Conservation (phyloP, 2,329 filamentous ascomycete genomes). For the Colletotrichum salicis region DNA sequence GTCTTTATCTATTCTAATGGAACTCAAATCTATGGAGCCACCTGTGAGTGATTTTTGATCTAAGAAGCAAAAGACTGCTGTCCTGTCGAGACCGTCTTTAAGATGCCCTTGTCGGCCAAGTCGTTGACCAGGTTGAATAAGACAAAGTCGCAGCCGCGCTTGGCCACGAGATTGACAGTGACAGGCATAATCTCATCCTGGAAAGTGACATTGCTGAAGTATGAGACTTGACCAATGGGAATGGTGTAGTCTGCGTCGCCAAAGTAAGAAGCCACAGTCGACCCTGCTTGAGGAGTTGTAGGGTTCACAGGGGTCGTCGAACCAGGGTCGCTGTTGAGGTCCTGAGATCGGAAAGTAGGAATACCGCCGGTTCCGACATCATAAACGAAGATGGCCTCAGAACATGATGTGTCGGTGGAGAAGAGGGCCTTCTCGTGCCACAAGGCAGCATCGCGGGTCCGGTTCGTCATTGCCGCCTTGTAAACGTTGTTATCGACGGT, state of each 20-base stretch:
- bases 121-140: slow-evolving; percentile 53
- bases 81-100: slow-evolving; percentile 51
- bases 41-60: not conserved
- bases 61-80: not conserved
- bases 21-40: not conserved
- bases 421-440: slow-evolving; percentile 52
- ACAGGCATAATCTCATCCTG: slow-evolving; percentile 53
- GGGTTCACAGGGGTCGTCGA: slow-evolving; percentile 44
- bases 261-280: slow-evolving; percentile 38
- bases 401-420: slow-evolving; percentile 49
- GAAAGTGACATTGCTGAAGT: slow-evolving; percentile 51
- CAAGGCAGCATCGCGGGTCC: not conserved
- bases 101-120: slow-evolving; percentile 50
- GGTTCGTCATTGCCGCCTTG: not conserved
- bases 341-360: slow-evolving; percentile 50
- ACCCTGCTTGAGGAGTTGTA: slow-evolving; percentile 37
- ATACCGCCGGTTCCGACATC: slow-evolving; percentile 55
- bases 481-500: not conserved
- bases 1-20: not conserved
- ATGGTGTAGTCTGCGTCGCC: slow-evolving; percentile 53
- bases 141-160: slow-evolving; percentile 55
- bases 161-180: slow-evolving; percentile 53
- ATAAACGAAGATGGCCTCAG: slow-evolving; percentile 52
- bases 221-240: slow-evolving; percentile 54
- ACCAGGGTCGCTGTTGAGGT: slow-evolving; percentile 43